phyloP scores from a whole-genome alignment of 768 basidiomycete genomes.

The Calocera viscosa region DNA sequence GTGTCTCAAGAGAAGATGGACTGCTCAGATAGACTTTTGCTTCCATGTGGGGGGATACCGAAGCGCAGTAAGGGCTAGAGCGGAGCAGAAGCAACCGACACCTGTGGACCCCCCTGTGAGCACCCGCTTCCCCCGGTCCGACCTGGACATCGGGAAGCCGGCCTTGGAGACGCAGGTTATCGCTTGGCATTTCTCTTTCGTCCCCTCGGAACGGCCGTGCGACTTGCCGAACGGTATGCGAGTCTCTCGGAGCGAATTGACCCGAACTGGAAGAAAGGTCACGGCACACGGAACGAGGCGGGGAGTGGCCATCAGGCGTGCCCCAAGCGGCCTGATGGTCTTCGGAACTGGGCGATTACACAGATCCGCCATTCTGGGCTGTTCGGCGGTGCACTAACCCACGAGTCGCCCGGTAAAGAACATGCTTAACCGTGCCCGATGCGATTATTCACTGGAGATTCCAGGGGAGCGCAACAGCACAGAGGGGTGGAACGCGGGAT shows the following conservation, averaged over 20 bases:
- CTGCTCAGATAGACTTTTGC: conserved; percentile 3
- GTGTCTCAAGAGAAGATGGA: background rate
- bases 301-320: background rate
- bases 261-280: background rate
- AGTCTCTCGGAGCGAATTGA: background rate
- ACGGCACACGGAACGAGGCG: background rate
- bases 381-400: no score
- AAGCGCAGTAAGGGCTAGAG: background rate
- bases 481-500: no score
- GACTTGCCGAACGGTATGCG: background rate
- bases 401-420: no score
- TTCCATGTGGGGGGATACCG: background rate
- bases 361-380: background rate
- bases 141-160: background rate
- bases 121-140: background rate
- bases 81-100: background rate
- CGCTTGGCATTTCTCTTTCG: background rate
- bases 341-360: background rate
- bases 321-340: no score
- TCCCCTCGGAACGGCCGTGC: background rate
- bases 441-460: no score
- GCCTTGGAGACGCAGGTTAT: background rate
- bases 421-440: no score
- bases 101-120: background rate
- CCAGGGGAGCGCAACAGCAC: no score